These are phyloP conservation scores for Fusarium sp. DNA, from an alignment of 2,329 filamentous ascomycete genomes.

Conservation along the genomic window DNA sequence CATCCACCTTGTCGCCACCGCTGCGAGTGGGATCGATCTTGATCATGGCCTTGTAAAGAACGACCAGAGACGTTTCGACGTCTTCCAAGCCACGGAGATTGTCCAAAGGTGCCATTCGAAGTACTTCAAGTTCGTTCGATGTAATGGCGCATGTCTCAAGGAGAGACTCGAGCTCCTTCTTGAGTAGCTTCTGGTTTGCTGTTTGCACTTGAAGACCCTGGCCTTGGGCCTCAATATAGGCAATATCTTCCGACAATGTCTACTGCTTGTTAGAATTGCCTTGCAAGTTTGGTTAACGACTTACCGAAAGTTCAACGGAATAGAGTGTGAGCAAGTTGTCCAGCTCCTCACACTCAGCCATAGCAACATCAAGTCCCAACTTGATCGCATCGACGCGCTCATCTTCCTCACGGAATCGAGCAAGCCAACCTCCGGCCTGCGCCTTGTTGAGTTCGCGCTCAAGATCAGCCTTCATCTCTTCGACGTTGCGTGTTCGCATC, in stretches of 20 bases:
- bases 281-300: slow-evolving; percentile 44
- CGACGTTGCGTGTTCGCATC: slow-evolving; percentile 78
- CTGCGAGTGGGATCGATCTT: slow-evolving; percentile 90
- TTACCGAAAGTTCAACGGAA: slow-evolving; percentile 89
- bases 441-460: slow-evolving; percentile 89
- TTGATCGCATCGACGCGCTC: slow-evolving; percentile 90
- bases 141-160: slow-evolving; percentile 93
- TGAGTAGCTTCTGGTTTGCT: slow-evolving; percentile 93
- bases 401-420: slow-evolving; percentile 85
- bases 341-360: slow-evolving; percentile 94
- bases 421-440: slow-evolving; percentile 92
- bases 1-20: slow-evolving; percentile 61
- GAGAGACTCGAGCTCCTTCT: slow-evolving; percentile 88
- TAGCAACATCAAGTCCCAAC: slow-evolving; percentile 85
- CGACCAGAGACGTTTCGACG: slow-evolving; percentile 81
- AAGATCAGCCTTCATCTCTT: slow-evolving; percentile 83
- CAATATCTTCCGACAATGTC: slow-evolving; percentile 95
- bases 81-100: slow-evolving; percentile 76
- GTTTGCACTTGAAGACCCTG: slow-evolving; percentile 97
- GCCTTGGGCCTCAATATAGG: slow-evolving; percentile 96
- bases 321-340: slow-evolving; percentile 95
- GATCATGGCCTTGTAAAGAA: slow-evolving; percentile 90
- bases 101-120: slow-evolving; percentile 79
- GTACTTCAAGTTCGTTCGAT: slow-evolving; percentile 74
- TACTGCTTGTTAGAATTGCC: slow-evolving; percentile 50